Evolutionary conservation across 129 eudicot genomes (phyloP), one percentile per base, ranked within the genome.

Genomic region (Glebionis coronaria): DNA sequence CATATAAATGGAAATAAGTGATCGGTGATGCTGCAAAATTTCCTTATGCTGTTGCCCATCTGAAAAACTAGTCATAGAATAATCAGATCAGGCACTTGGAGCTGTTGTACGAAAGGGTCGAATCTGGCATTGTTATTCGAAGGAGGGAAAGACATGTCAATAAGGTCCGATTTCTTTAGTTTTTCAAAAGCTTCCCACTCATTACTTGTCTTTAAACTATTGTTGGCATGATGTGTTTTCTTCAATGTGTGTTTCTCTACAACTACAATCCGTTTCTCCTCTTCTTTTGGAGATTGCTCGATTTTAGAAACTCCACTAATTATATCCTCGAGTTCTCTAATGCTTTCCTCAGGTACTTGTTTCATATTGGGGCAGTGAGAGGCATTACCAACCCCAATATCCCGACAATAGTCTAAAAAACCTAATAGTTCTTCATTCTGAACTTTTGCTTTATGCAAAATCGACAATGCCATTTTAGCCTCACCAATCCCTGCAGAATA

Each of bases 111-210:
- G 19, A 60, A 53, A 53, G 46, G 70, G 35, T 76, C 50, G 5
- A 44, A 11, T 62, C 45, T 69, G 9, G 52, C 28, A 14, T 54
- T 54, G 42, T 69, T 68, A 57, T 61, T 76, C 8, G 4, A 40
- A 28, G 31, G 54, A 16, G 50, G 62, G 21, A 65, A 54, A 61
- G 14, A 3, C 31, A 28, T 3, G 28, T 7, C 61, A 29, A 27
- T 68, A 12, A 50, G 56, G 15, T 53, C 31, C 18, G 71, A 58
- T 23, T 67, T 76, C 9, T 25, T 71, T 21, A 62, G 44, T 60
- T 82, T 87, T 63, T 80, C 85, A 12, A 90, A 87, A 35, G 56
- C 83, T 80, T 90, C 91, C 97, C 97, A 90, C 0, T 84, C 45
- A 57, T 82, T 71, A 0, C 85, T 87, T 19, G n/a, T 23, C 25